phyloP scores from a whole-genome alignment of 306 rosid species.

The Prunus mume region DNA sequence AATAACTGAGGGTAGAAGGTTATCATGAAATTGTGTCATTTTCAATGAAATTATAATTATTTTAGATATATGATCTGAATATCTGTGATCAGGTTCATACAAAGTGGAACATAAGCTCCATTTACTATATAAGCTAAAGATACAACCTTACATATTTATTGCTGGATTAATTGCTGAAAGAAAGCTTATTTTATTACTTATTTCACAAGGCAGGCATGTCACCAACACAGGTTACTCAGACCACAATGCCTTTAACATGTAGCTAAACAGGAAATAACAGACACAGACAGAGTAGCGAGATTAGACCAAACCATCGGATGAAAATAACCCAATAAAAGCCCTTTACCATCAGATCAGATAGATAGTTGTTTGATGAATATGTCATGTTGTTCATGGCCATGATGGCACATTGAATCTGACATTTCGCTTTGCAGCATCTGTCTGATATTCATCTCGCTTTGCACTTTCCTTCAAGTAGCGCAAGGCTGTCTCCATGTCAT shows the following conservation, averaged over 20 bases:
- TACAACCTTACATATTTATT: no score
- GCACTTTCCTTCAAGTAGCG: conserved; percentile 30
- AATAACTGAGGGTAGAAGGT: no score
- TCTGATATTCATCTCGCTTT: conserved; percentile 2
- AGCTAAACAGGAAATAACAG: background rate
- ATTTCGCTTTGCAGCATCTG: conserved; percentile 14
- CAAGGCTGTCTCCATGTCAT: conserved; percentile 32
- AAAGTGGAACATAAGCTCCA: no score
- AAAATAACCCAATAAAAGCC: background rate
- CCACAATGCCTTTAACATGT: background rate
- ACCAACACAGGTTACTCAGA: background rate
- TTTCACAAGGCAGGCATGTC: background rate
- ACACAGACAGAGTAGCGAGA: background rate
- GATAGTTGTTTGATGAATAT: background rate
- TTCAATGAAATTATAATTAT: no score
- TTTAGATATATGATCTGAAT: no score
- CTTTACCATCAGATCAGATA: background rate
- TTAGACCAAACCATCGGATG: background rate
- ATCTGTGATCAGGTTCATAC: no score
- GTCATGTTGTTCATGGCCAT: background rate
- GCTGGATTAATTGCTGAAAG: background rate
- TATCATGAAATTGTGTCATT: no score
- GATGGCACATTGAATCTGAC: background rate
- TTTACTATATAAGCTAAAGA: no score
- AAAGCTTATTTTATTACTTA: background rate